Base-by-base conservation (phyloP, 176 grass and related monocot species). In the Tuctoria greenei region DNA sequence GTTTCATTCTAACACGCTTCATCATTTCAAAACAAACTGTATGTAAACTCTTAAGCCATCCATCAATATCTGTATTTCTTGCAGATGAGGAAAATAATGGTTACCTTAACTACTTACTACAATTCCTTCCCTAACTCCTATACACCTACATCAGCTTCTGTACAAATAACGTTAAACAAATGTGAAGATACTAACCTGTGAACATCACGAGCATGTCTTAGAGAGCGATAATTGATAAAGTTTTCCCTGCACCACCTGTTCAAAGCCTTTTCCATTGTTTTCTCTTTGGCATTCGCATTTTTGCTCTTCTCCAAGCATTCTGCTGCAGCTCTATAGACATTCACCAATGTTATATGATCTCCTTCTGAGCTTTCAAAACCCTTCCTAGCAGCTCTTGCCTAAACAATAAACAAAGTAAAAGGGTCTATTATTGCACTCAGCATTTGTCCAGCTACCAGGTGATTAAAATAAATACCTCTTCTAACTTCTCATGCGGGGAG, bases 331-430 rank as follows among this genome's bases (percentile, higher is more conserved):
- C 89, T 79, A 78, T 88, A 94, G 43, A 94, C 91, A 79, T 94
- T 98, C 21, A 92, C 86, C 82, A 98, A 84, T 21, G 84, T 90
- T 72, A 94, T 86, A 80, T 98, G 95, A 64, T 98, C 91, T 50
- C 95, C 91, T 86, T 94, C 95, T 0, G 79, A 85, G 79, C 89
- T 98, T 70, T 88, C 83, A 77, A 98, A 94, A 68, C 60, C 89
- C 78, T 90, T 98, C 87, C 91, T 94, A 23, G 91, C 88, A 82
- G 84, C 82, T 83, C 86, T 94, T 86, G 95, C 95, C 94, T 97
- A 70, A 51, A 66, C 25, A 85, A 31, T 54, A 21, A 60, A 39
- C 5, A 38, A 83, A 66, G 44, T 54, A 61, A 74, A 38, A 71
- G 16, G 1, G 24, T 75, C 36, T 43, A 75, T 63, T 62, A 67